Evolutionary conservation across 2,329 filamentous ascomycete species (phyloP), one percentile per base, ranked within the genome.

Genomic region (Chaetothyriales sp.): DNA sequence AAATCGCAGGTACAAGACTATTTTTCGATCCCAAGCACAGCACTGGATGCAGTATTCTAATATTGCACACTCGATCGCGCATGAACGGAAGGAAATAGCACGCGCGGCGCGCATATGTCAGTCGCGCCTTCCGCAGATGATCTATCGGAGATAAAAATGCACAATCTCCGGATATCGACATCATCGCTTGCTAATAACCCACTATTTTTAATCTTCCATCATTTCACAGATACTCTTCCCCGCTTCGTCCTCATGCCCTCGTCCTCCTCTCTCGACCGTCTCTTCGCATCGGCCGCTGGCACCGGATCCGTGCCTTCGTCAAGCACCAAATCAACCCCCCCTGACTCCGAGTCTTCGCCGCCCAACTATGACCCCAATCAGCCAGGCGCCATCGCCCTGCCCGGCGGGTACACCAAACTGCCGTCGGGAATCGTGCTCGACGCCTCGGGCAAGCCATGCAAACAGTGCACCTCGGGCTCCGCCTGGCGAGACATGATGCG

Each of bases 401-500:
- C 45, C 45, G 28, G 28, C 18, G 45, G 45, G 20, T 47, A 47
- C 45, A 47, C 22, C 8, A 47, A 47, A 32, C 20, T 47, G 9
- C 20, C 45, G 18, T 47, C 45, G 20, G 45, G 45, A 12, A 47
- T 47, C 45, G 68, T 73, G 2, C 62, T 74, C 46, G 71, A 67
- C 51, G 70, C 71, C 55, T 69, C 73, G 61, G 71, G 71, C 49
- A 74, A 74, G 60, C 45, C 45, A 1, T 74, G 71, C 56, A 70
- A 70, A 44, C 68, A 68, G 55, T 74, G 71, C 57, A 73, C 71
- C 57, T 71, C 70, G 50, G 65, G 65, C 49, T 63, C 71, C 47
- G 68, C 69, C 53, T 74, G 71, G 70, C 64, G 63, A 55, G 63
- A 66, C 44, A 62, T 74, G 50, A 69, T 67, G 49, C 25, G 54